These are phyloP conservation scores for Glarea lozoyensis DNA, from an alignment of 495 filamentous ascomycete species.

Conservation along the genomic window DNA sequence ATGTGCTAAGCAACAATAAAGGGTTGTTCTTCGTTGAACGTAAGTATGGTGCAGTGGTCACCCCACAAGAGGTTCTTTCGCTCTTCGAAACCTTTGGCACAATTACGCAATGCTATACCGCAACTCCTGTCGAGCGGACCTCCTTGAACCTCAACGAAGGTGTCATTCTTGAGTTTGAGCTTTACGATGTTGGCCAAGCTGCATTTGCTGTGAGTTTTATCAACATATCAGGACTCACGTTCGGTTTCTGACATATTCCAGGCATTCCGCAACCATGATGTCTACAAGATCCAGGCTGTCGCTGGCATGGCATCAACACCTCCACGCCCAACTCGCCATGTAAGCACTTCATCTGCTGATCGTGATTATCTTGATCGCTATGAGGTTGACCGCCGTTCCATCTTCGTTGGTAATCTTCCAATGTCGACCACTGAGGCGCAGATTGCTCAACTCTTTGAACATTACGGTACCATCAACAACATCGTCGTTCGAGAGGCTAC, in stretches of 20 bases:
- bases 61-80: constrained; percentile 31
- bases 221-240: constrained; percentile 6
- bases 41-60: constrained; percentile 28
- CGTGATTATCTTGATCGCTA: constrained; percentile 31
- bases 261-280: constrained; percentile 13
- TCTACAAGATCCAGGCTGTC: constrained; percentile 16
- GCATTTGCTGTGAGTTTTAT: constrained; percentile 28
- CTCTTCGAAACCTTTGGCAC: constrained; percentile 32
- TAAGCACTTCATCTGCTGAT: constrained; percentile 2
- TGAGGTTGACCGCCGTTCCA: constrained; percentile 37
- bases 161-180: constrained; percentile 40
- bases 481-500: constrained; percentile 31
- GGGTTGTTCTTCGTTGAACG: constrained; percentile 42
- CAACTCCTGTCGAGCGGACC: constrained; percentile 21
- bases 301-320: constrained; percentile 9
- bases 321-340: constrained; percentile 17
- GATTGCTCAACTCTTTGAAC: constrained; percentile 28
- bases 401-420: constrained; percentile 44
- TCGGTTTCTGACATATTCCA: constrained; percentile 1
- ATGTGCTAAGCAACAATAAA: too few relatives aligned
- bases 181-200: constrained; percentile 32
- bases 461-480: constrained; percentile 31
- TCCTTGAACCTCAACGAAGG: constrained; percentile 27
- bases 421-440: constrained; percentile 25
- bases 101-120: constrained; percentile 6